Evolutionary conservation across 306 rosid genomes (phyloP).

Genomic region (Comarum palustre): DNA sequence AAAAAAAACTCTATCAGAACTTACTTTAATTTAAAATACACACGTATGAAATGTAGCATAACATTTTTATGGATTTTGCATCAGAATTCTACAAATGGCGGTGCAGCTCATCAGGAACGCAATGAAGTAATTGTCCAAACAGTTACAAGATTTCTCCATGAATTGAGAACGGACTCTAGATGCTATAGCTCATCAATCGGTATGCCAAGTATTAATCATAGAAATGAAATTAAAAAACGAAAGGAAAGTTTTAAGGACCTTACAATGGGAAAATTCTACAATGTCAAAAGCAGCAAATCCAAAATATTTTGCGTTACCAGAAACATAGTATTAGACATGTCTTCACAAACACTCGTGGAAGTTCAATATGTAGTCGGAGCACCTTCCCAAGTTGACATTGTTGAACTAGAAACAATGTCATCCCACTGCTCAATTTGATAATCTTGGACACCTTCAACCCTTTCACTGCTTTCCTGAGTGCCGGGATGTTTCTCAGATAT

Average conservation of each 20-base stretch:
- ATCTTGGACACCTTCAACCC: background rate
- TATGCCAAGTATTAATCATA: no score
- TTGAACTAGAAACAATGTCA: background rate
- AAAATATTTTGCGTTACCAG: background rate
- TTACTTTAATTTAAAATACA: no score
- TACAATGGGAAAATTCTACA: no score
- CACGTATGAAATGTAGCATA: no score
- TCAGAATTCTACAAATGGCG: conserved; percentile 18
- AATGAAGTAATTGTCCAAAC: conserved; percentile 34
- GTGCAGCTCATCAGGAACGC: conserved; percentile 19
- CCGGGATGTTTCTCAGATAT: background rate
- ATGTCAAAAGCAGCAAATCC: background rate
- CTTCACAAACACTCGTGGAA: background rate
- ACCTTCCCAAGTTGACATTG: background rate
- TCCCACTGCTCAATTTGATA: background rate
- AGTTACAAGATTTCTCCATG: conserved; percentile 41
- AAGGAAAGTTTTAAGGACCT: no score
- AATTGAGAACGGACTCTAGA: conserved; percentile 25
- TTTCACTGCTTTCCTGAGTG: conserved; percentile 1
- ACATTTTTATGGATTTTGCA: background rate
- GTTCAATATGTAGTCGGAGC: background rate
- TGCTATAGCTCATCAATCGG: background rate
- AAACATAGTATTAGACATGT: background rate
- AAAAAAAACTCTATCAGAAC: no score
- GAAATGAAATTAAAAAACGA: no score